Base-by-base conservation (phyloP, 2,329 filamentous ascomycete species). In the Beauveria bassiana region DNA sequence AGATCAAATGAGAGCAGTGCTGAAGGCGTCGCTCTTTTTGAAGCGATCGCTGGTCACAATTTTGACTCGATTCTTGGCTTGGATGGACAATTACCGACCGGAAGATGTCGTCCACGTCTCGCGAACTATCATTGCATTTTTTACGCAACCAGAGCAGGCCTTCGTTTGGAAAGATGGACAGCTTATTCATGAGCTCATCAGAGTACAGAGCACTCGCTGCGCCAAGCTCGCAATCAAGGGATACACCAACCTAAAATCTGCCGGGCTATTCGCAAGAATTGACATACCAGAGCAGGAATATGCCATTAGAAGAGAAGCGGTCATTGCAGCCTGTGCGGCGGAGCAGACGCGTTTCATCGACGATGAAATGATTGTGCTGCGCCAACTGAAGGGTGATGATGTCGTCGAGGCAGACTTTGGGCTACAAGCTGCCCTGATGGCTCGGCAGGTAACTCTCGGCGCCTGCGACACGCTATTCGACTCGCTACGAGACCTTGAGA, bases 381-480 rank as follows among this genome's bases (percentile, higher is more conserved):
- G 50, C 8, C 38, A 55, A 4, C 12, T 49, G 26, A 40, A 34
- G 26, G 43, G 28, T 4, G 42, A 43, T 12, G 22, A 47, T 14
- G 51, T 47, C 8, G 51, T 47, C 8, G 51, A 61, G 10, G 28
- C 34, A 7, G 51, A 61, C 28, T 56, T 61, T 53, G 42, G 16
- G 5, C 51, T 61, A 12, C 59, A 61, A 43, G 31, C 59, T 43
- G 59, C 59, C 16, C 16, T 61, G 31, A 47, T 61, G 42, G 55
- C 28, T 14, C 51, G 55, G 24, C 28, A 61, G 22, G 59, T 50
- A 14, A 10, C 22, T 16, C 43, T 61, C 16, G 59, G 51, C 14
- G 43, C 22, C 31, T 55, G 51, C 6, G 51, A 61, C 22, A 10
- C 9, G 12, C 16, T 45, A n/a, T 47, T 49, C 18, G 43, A 55